A percentile compares a stretch with the other conserved stretches of the same genome.
Evolutionary conservation across 2,329 filamentous ascomycete genomes (phyloP).

Genomic region (Daldinia eschscholtzii): DNA sequence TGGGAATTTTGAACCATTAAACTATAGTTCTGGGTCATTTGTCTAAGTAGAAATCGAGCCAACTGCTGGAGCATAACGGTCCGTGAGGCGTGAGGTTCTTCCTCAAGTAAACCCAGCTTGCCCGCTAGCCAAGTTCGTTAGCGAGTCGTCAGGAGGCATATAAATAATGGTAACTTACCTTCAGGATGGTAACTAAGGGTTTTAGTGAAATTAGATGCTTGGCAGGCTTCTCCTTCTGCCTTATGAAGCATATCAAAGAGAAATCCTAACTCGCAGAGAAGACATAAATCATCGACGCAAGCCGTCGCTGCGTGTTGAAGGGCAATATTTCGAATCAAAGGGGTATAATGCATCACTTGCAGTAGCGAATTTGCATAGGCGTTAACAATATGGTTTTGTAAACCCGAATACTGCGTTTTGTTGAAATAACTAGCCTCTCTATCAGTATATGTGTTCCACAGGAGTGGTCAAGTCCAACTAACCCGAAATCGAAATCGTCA

Average conservation of each 20-base stretch:
- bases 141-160: constrained; percentile 20
- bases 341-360: constrained; percentile 92
- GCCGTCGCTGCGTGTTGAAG: constrained; percentile 88
- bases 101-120: constrained; percentile 85
- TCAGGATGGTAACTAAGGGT: constrained; percentile 87
- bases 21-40: constrained; percentile 81
- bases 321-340: constrained; percentile 86
- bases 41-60: constrained; percentile 86
- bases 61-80: constrained; percentile 88
- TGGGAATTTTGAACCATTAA: constrained; percentile 71
- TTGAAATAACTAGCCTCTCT: constrained; percentile 81
- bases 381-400: constrained; percentile 97
- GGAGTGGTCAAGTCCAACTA: constrained; percentile 50
- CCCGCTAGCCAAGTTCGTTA: constrained; percentile 63
- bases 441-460: constrained; percentile 12
- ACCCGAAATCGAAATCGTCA: constrained; percentile 99
- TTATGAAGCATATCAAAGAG: constrained; percentile 99
- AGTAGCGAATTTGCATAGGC: constrained; percentile 95
- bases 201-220: constrained; percentile 94
- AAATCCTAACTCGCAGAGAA: constrained; percentile 94
- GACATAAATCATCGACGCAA: constrained; percentile 84
- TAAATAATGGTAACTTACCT: constrained; percentile 58
- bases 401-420: constrained; percentile 87
- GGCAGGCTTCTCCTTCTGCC: constrained; percentile 91
- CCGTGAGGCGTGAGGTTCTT: constrained; percentile 79